phyloP scores from a whole-genome alignment of 495 filamentous ascomycete genomes.

The Paragyromitra xinjiangensis region DNA sequence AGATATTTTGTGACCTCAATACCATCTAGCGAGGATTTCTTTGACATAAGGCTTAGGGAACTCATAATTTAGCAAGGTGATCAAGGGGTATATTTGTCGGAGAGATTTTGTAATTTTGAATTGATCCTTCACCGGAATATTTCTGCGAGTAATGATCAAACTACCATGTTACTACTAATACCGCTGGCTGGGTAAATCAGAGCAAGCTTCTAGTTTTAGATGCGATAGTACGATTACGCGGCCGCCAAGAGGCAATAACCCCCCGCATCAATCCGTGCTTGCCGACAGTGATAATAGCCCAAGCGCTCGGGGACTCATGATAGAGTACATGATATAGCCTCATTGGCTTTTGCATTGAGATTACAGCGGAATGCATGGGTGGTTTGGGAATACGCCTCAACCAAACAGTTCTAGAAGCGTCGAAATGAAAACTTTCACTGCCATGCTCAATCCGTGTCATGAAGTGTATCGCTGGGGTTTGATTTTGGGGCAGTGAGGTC shows the following conservation, averaged over 20 bases:
- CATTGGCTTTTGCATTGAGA: neutral
- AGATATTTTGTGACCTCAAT: neutral
- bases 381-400: neutral
- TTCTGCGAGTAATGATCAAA: slow-evolving; percentile 4
- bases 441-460: slow-evolving; percentile 1
- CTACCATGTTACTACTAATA: neutral
- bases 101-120: neutral
- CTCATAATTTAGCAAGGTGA: neutral
- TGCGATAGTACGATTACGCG: slow-evolving; percentile 9
- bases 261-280: neutral
- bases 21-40: neutral
- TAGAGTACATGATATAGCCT: neutral
- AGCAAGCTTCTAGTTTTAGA: slow-evolving; percentile 6
- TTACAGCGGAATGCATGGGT: neutral
- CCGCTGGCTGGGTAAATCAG: slow-evolving; percentile 10
- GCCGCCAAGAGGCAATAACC: slow-evolving; percentile 27
- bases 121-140: neutral
- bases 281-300: neutral
- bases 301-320: neutral
- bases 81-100: neutral
- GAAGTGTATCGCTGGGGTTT: neutral
- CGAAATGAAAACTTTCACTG: neutral
- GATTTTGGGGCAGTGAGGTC: neutral
- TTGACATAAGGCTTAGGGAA: neutral
- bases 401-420: neutral